Percentiles rank a stretch among this genome's conserved stretches.
Conservation (phyloP, 441 rosid species). For the Euphorbia celastroides region DNA sequence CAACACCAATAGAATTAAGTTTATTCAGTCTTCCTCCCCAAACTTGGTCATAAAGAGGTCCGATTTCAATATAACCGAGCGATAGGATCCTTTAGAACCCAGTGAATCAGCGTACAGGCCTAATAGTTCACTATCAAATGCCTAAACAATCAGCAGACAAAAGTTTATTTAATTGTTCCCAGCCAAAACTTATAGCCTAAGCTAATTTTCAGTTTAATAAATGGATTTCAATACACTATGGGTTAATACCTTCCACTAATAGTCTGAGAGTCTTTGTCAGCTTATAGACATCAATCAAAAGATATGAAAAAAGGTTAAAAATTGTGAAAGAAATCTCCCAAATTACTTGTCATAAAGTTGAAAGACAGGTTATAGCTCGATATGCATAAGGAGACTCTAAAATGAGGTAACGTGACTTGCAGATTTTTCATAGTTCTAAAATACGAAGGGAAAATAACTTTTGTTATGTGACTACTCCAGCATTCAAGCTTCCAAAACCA, state of each 20-base stretch:
- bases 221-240: not conserved
- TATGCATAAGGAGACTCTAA: not conserved
- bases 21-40: no score
- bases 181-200: no score
- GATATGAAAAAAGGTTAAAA: not conserved
- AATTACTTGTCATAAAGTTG: not conserved
- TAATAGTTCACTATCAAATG: no score
- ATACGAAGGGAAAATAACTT: not conserved
- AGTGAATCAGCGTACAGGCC: not conserved
- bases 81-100: not conserved
- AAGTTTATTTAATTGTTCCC: not conserved
- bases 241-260: not conserved
- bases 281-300: not conserved
- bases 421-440: not conserved
- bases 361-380: not conserved
- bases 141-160: no score
- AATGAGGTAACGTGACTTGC: not conserved
- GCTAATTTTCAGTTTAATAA: not conserved
- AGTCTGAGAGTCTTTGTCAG: not conserved
- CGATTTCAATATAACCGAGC: not conserved
- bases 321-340: not conserved
- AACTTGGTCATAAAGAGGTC: not conserved
- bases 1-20: not conserved
- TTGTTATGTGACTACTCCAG: not conserved
- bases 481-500: no score